Conservation (phyloP, 1,139 yeast genomes). For the Lodderomyces orthopsilosis region DNA sequence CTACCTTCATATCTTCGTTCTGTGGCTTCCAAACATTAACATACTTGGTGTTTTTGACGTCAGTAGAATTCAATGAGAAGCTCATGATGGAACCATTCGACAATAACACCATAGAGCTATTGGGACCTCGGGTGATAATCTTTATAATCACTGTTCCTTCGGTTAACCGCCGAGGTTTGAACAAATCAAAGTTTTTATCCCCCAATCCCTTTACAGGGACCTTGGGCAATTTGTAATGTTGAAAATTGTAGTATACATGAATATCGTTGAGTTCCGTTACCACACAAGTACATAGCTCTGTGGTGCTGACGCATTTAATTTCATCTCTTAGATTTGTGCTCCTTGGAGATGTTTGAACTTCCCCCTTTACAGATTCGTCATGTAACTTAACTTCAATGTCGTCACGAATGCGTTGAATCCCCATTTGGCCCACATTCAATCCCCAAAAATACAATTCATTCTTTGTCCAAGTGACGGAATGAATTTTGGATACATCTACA, state of each 20-base stretch:
- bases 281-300: slow-evolving; percentile 71
- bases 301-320: slow-evolving; percentile 59
- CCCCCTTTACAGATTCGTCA: slow-evolving; percentile 32
- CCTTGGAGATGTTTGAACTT: slow-evolving; percentile 41
- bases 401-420: slow-evolving; percentile 33
- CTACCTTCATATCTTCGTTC: slow-evolving; percentile 45
- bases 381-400: slow-evolving; percentile 28
- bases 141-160: slow-evolving; percentile 35
- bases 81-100: slow-evolving; percentile 52
- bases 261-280: slow-evolving; percentile 59
- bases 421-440: slow-evolving; percentile 83
- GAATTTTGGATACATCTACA: slow-evolving; percentile 67
- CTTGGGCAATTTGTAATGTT: slow-evolving; percentile 49
- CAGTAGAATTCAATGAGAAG: slow-evolving; percentile 30
- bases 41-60: slow-evolving; percentile 36
- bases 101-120: slow-evolving; percentile 41
- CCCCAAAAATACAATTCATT: slow-evolving; percentile 72
- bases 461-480: slow-evolving; percentile 61
- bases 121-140: slow-evolving; percentile 33
- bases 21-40: slow-evolving; percentile 52
- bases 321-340: slow-evolving; percentile 45
- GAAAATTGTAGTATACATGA: slow-evolving; percentile 59
- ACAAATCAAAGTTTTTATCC: slow-evolving; percentile 49
- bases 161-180: slow-evolving; percentile 51
- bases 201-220: slow-evolving; percentile 29